Evolutionary conservation across 768 basidiomycete species (phyloP).

Genomic region (Mycena capillaripes): DNA sequence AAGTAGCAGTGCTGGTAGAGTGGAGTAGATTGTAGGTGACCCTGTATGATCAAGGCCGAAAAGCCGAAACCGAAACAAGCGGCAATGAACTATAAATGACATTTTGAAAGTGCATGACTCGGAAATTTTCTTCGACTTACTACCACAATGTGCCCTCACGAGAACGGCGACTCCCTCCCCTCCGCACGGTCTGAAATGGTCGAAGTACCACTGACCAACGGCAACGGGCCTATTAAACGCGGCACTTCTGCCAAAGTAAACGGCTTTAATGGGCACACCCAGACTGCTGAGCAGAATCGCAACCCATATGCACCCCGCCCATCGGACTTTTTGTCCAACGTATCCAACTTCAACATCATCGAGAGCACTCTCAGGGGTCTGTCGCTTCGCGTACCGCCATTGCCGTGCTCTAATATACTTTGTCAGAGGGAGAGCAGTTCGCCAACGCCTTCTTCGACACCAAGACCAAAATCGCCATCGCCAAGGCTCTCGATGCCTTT

Average conservation of each 20-base stretch:
- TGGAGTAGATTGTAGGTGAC: too few species aligned
- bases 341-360: conserved; percentile 96
- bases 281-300: conserved; percentile 55
- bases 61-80: conserved; percentile 6
- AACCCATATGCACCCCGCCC: conserved; percentile 95
- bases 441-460: conserved; percentile 99
- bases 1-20: too few species aligned
- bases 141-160: conserved; percentile 73
- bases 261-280: conserved; percentile 50
- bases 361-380: conserved; percentile 95
- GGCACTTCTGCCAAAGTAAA: conserved; percentile 52
- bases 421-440: conserved; percentile 96
- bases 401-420: conserved; percentile 19
- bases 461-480: conserved; percentile 99
- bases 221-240: conserved; percentile 56
- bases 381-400: conserved; percentile 41
- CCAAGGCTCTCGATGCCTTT: conserved; percentile 97
- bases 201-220: conserved; percentile 68
- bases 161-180: conserved; percentile 63
- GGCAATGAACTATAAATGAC: conserved; percentile 11
- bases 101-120: not conserved
- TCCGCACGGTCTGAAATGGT: conserved; percentile 77
- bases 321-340: conserved; percentile 92
- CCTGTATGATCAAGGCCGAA: conserved; percentile 23
- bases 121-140: conserved; percentile 26